Conservation (phyloP, 495 filamentous ascomycete genomes). For the Antarctomyces pellizariae region DNA sequence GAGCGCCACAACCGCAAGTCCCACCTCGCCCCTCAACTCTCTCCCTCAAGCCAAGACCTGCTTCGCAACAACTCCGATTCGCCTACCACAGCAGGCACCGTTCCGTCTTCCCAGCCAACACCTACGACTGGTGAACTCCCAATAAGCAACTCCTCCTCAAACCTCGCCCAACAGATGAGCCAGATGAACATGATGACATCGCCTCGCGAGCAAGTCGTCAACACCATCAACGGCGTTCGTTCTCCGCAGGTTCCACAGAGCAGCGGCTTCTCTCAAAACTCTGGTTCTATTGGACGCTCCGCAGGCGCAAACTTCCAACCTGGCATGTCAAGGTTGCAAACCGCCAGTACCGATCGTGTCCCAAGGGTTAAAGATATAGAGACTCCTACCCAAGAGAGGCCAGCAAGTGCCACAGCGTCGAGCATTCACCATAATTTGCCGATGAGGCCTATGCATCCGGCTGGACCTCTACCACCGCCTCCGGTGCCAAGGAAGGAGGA, state of each 20-base stretch:
- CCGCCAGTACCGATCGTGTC: too few relatives aligned
- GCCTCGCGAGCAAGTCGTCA: constrained; percentile 7
- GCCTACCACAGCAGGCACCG: constrained; percentile 17
- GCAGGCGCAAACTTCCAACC: too few relatives aligned
- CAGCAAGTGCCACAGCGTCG: constrained; percentile 10
- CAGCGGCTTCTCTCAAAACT: too few relatives aligned
- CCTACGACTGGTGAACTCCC: constrained; percentile 46
- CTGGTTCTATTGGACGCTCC: constrained; percentile 14
- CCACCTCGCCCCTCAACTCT: constrained; percentile 50
- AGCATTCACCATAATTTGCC: constrained; percentile 22
- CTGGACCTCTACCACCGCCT: constrained; percentile 20
- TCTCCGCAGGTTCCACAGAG: too few relatives aligned
- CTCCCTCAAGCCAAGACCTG: constrained; percentile 31
- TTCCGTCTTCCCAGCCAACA: constrained; percentile 20
- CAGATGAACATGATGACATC: too few relatives aligned
- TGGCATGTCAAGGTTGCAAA: too few relatives aligned
- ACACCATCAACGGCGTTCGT: constrained; percentile 4
- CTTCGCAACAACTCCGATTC: constrained; percentile 19
- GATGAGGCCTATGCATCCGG: constrained; percentile 22
- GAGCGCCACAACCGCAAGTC: constrained; percentile 79
- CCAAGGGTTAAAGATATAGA: too few relatives aligned
- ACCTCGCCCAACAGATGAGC: too few relatives aligned
- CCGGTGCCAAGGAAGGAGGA: constrained; percentile 20
- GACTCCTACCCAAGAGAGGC: too few relatives aligned
- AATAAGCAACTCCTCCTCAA: constrained; percentile 27